Evolutionary conservation across 1,139 yeast species (phyloP), one percentile per base, ranked within the genome.

Genomic region (Hyphopichia buzzinii): DNA sequence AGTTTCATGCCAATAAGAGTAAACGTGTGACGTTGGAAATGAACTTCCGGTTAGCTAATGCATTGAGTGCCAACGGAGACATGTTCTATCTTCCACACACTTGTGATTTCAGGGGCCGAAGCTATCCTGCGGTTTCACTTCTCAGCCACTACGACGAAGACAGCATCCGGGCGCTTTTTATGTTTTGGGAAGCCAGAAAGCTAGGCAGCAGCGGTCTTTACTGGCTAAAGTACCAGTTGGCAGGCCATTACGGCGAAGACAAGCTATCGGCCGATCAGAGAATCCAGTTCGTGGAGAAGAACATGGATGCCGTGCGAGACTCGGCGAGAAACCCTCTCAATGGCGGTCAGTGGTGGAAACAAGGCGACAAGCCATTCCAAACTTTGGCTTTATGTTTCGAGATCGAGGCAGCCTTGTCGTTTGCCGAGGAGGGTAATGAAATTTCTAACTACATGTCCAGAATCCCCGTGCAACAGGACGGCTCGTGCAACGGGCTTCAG

Each of bases 401-500:
- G 40, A 36, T 71, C 3, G 29, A 35, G 1, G 39, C 43, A 4
- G 54, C 67, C 1, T 41, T 54, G 30, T 33, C 48, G 7, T 57
- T 36, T 36, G 23, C 33, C 4, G 26, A 21, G 8, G 45, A 48
- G 2, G 54, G 56, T 3, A 51, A 49, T 2, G 34, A 41, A 1
- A 37, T 59, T 3, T 49, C 52, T 19, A 43, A 56, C 1, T 71
- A 51, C 39, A 36, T 37, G n/a, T 54, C 64, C 28, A 50, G 73
- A 21, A 52, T 68, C 11, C 72, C 75, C 1, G 55, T 71, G 4
- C 73, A 68, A 38, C 71, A 64, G 41, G 77, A 71, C 45, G 77
- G 77, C 1, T 64, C 75, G 0, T 71, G 77, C 40, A 71, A 71
- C 46, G 77, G 77, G 3, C 54, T 71, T 17, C 77, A 71, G 44